phyloP scores from a whole-genome alignment of 768 basidiomycete species.

The Sarcodon sp. region DNA sequence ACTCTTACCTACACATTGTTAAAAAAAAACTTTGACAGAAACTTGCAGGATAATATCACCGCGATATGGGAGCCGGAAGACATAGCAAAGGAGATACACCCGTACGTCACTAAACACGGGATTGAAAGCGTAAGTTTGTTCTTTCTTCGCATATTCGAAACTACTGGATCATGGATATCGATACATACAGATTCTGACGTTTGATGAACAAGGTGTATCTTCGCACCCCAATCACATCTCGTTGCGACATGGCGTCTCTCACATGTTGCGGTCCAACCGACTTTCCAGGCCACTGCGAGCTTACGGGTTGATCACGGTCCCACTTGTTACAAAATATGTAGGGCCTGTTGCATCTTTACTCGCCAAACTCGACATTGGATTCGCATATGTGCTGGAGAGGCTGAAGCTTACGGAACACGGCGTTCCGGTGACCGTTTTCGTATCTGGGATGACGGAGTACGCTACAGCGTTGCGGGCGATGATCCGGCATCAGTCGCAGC shows the following conservation, averaged over 20 bases:
- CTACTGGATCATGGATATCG: neutral
- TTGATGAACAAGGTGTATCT: conserved; percentile 70
- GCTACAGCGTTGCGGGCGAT: conserved; percentile 51
- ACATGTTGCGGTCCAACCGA: conserved; percentile 19
- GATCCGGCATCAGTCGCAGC: conserved; percentile 58
- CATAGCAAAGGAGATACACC: conserved; percentile 44
- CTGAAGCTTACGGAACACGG: neutral
- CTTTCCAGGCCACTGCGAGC: conserved; percentile 20
- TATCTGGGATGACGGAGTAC: conserved; percentile 47
- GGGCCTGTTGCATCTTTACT: conserved; percentile 38
- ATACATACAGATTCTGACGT: conserved; percentile 62
- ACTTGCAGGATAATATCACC: conserved; percentile 67
- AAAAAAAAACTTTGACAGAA: conserved; percentile 17
- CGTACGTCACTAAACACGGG: conserved; percentile 42
- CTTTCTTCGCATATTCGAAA: neutral
- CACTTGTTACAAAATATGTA: conserved; percentile 46
- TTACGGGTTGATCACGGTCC: conserved; percentile 49
- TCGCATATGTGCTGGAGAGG: conserved; percentile 3
- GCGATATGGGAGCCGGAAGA: conserved; percentile 45
- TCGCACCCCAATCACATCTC: conserved; percentile 80
- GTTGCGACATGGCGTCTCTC: conserved; percentile 40
- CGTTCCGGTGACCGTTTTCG: conserved; percentile 25
- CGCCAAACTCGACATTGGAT: conserved; percentile 30
- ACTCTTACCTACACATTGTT: neutral
- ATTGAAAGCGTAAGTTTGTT: conserved; percentile 42